Evolutionary conservation across 179 eudicot species (phyloP).

Genomic region (Sideroxylon spinosum): DNA sequence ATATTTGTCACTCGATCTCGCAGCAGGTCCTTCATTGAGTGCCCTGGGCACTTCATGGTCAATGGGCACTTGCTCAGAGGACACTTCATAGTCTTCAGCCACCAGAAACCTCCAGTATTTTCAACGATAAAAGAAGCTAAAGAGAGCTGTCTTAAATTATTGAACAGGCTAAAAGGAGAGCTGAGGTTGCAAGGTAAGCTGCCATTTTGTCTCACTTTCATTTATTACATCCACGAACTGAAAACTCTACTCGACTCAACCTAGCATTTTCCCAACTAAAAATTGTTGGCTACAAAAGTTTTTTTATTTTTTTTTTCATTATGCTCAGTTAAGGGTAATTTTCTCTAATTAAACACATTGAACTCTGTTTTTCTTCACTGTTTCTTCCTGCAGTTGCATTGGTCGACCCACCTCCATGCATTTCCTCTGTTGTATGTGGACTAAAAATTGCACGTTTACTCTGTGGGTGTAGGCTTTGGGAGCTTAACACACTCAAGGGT

Average conservation of each 20-base stretch:
- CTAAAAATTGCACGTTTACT: background rate
- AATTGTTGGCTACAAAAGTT: too few relatives aligned
- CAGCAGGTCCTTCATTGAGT: conserved; percentile 41
- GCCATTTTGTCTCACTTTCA: background rate
- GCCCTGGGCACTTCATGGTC: too few relatives aligned
- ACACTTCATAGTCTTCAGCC: conserved; percentile 51
- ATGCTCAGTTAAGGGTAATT: too few relatives aligned
- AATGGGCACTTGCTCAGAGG: conserved; percentile 60
- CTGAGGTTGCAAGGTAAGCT: conserved; percentile 43
- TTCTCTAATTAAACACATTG: too few relatives aligned
- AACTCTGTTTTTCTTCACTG: too few relatives aligned
- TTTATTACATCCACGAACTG: background rate
- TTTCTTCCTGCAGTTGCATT: too few relatives aligned
- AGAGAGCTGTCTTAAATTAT: conserved; percentile 45
- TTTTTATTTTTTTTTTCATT: too few relatives aligned
- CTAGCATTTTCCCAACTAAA: too few relatives aligned
- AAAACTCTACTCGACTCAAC: background rate
- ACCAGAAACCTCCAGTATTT: conserved; percentile 32
- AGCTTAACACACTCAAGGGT: conserved; percentile 36
- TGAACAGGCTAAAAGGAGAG: conserved; percentile 51
- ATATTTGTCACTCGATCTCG: conserved; percentile 49
- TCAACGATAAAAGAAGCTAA: conserved; percentile 37
- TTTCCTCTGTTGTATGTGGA: too few relatives aligned
- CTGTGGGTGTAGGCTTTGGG: conserved; percentile 25
- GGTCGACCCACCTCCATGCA: too few relatives aligned